Evolutionary conservation across 2,329 filamentous ascomycete species (phyloP).

Genomic region (Aspergillus chevalieri): DNA sequence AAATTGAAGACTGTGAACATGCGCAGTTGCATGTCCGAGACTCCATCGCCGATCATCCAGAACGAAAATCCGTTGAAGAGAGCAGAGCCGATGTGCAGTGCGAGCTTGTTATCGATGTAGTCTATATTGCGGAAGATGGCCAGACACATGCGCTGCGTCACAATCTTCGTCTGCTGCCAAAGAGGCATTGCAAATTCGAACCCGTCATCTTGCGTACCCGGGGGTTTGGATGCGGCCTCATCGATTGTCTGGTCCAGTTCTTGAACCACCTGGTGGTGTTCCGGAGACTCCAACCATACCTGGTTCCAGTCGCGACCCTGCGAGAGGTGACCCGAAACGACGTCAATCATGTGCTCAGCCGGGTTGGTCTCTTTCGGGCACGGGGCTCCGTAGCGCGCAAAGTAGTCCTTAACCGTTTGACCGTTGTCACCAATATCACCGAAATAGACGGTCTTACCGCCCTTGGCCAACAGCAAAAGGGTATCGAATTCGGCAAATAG

Average conservation of each 20-base stretch:
- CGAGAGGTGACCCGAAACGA: constrained; percentile 44
- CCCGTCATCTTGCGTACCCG: constrained; percentile 37
- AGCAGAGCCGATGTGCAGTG: constrained; percentile 47
- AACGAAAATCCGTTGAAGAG: constrained; percentile 54
- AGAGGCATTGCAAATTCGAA: constrained; percentile 62
- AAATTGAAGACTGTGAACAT: constrained; percentile 65
- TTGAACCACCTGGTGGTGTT: constrained; percentile 50
- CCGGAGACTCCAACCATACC: constrained; percentile 61
- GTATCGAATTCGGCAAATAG: constrained; percentile 66
- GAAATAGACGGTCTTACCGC: constrained; percentile 67
- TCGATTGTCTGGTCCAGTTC: constrained; percentile 61
- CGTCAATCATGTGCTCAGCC: constrained; percentile 53
- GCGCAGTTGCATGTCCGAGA: constrained; percentile 63
- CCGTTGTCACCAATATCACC: constrained; percentile 61
- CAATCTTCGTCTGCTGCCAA: constrained; percentile 56
- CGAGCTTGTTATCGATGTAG: constrained; percentile 61
- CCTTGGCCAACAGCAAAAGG: constrained; percentile 59
- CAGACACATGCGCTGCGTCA: constrained; percentile 62
- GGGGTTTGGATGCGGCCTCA: constrained; percentile 36
- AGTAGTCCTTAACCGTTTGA: constrained; percentile 59
- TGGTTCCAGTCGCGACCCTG: constrained; percentile 62
- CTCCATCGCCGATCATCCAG: constrained; percentile 58
- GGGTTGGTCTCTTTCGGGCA: constrained; percentile 58
- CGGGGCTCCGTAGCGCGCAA: constrained; percentile 56
- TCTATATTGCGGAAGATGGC: constrained; percentile 61